phyloP scores from a whole-genome alignment of 2,329 filamentous ascomycete species.

The Alternaria ethzedia region DNA sequence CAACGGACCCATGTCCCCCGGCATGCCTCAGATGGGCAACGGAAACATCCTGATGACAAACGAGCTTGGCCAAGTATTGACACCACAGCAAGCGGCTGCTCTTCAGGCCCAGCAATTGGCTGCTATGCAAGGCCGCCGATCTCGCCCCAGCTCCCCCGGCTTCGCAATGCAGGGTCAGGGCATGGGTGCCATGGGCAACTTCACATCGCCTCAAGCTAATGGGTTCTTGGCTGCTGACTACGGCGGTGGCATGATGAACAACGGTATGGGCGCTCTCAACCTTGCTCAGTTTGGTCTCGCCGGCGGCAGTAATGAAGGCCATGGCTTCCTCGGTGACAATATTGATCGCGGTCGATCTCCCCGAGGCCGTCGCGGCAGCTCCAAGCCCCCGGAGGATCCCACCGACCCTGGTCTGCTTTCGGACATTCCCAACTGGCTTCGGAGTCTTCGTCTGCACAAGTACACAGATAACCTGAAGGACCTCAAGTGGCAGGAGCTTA shows the following conservation, averaged over 20 bases:
- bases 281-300: constrained; percentile 71
- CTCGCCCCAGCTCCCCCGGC: constrained; percentile 87
- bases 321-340: constrained; percentile 92
- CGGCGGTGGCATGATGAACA: constrained; percentile 71
- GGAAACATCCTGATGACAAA: constrained; percentile 93
- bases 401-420: constrained; percentile 88
- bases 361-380: constrained; percentile 88
- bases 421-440: constrained; percentile 95
- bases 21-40: constrained; percentile 66
- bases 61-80: constrained; percentile 86
- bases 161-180: constrained; percentile 73
- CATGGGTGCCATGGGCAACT: constrained; percentile 68
- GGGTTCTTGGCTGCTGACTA: constrained; percentile 93
- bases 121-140: constrained; percentile 79
- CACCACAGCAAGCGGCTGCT: constrained; percentile 59
- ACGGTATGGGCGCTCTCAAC: constrained; percentile 73
- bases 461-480: constrained; percentile 99
- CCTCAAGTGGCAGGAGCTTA: constrained; percentile 91
- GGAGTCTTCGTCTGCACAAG: constrained; percentile 94
- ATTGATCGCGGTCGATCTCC: constrained; percentile 90
- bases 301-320: constrained; percentile 57
- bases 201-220: constrained; percentile 90
- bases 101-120: constrained; percentile 79
- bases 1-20: constrained; percentile 71
- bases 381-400: constrained; percentile 96